A percentile compares a stretch with the other conserved stretches of the same genome.
Evolutionary conservation across 805 yeast genomes (phyloP).

Genomic region (Gaillardinia entomophila): DNA sequence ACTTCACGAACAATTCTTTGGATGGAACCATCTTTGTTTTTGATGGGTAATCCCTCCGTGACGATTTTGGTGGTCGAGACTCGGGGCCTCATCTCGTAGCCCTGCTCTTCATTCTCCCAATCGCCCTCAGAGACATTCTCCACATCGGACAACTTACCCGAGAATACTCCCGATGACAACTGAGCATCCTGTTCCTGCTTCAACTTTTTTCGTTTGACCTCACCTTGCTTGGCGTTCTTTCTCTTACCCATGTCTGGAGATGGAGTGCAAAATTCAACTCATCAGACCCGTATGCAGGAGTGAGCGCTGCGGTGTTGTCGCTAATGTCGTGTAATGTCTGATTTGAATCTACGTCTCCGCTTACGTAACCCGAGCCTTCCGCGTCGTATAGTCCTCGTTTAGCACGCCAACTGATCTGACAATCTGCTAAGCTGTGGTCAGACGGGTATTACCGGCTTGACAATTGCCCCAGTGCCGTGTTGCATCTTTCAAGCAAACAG

Average conservation of each 20-base stretch:
- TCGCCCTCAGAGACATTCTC: too few relatives aligned
- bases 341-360: too few relatives aligned
- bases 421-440: too few relatives aligned
- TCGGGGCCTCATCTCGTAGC: slow-evolving; percentile 73
- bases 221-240: slow-evolving; percentile 16
- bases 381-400: too few relatives aligned
- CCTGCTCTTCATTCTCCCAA: slow-evolving; percentile 75
- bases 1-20: slow-evolving; percentile 51
- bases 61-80: slow-evolving; percentile 37
- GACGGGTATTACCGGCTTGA: too few relatives aligned
- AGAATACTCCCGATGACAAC: slow-evolving; percentile 33
- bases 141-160: not conserved
- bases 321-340: too few relatives aligned
- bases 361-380: too few relatives aligned
- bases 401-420: too few relatives aligned
- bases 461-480: too few relatives aligned
- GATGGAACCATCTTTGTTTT: slow-evolving; percentile 64
- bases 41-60: slow-evolving; percentile 77
- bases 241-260: slow-evolving; percentile 25
- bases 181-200: slow-evolving; percentile 37
- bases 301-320: too few relatives aligned
- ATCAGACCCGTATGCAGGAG: not conserved
- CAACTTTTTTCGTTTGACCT: slow-evolving; percentile 29
- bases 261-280: not conserved
- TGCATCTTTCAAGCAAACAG: too few relatives aligned